Base-by-base conservation (phyloP, 176 grass and related monocot species). In the Avena sativa region DNA sequence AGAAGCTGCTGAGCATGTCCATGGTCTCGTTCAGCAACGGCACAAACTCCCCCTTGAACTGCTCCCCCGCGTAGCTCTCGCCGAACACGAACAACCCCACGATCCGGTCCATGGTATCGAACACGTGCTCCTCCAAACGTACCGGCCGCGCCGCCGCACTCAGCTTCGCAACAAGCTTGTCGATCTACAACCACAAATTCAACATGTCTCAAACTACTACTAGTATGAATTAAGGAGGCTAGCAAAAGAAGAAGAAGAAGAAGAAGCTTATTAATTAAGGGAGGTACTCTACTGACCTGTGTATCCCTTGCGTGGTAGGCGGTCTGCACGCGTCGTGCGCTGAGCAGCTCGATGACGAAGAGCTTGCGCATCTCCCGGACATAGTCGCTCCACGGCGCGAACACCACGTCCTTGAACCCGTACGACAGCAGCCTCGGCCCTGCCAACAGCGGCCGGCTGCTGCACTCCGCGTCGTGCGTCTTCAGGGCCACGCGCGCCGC, bases 291-390 rank as follows among this genome's bases (percentile, higher is more conserved):
- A 38, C 4, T 38, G 3, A 38, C 55, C 12, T 34, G n/a, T 4
- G 84, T 61, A 2, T 59, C 25, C 19, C 58, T 59, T 16, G 86
- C 84, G 4, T 15, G 32, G 90, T 89, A 95, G 90, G 8, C 93
- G 79, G 74, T 36, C 51, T 83, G 62, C 5, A 94, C 92, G 82
- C 65, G 93, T 82, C 12, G 93, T 85, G 49, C 2, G 87, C 65
- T 90, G 86, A 95, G 92, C 79, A 95, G 90, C 93, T 95, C 93
- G 65, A 95, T 88, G 88, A 92, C 90, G 86, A 90, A 95, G 68
- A 95, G 53, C 90, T 92, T 95, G 28, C 93, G 88, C 60, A 95
- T 90, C 93, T 95, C 92, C 51, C 85, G 88, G 9, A 90, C 93
- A 83, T 92, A 95, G 86, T 95, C 90, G 26, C 90, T 90, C 93